phyloP scores from a whole-genome alignment of 148 eudicot genomes.

The Rhododendron kiyosumense region DNA sequence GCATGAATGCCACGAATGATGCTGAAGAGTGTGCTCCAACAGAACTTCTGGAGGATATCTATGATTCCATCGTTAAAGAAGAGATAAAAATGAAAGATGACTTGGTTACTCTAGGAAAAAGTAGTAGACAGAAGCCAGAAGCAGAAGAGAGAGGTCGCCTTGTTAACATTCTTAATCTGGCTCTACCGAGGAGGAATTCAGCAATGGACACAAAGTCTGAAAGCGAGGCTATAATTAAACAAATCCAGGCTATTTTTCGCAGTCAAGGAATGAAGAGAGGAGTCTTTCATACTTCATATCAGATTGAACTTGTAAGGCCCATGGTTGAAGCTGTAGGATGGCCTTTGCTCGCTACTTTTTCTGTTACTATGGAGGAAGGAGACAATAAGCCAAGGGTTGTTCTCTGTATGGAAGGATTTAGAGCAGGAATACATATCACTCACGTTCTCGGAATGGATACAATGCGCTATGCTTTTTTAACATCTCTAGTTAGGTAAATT shows the following conservation, averaged over 20 bases:
- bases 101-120: conserved; percentile 42
- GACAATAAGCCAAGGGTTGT: conserved; percentile 83
- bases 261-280: conserved; percentile 77
- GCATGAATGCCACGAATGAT: conserved; percentile 70
- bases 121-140: conserved; percentile 69
- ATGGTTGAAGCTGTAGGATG: conserved; percentile 99
- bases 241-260: conserved; percentile 77
- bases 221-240: conserved; percentile 78
- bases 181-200: conserved; percentile 65
- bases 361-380: conserved; percentile 97
- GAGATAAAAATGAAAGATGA: conserved; percentile 98
- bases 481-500: conserved; percentile 78
- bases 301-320: conserved; percentile 79
- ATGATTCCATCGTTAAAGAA: conserved; percentile 89
- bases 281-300: conserved; percentile 74
- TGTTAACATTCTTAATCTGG: conserved; percentile 92
- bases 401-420: conserved; percentile 96
- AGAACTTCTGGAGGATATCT: conserved; percentile 87
- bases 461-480: conserved; percentile 96
- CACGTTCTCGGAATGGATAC: conserved; percentile 96
- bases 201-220: conserved; percentile 66
- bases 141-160: conserved; percentile 83
- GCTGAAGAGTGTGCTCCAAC: conserved; percentile 82
- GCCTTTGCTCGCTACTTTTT: conserved; percentile 97
- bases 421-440: conserved; percentile 89